phyloP scores from a whole-genome alignment of 202 grass and related monocot species.

The Setaria italica region DNA sequence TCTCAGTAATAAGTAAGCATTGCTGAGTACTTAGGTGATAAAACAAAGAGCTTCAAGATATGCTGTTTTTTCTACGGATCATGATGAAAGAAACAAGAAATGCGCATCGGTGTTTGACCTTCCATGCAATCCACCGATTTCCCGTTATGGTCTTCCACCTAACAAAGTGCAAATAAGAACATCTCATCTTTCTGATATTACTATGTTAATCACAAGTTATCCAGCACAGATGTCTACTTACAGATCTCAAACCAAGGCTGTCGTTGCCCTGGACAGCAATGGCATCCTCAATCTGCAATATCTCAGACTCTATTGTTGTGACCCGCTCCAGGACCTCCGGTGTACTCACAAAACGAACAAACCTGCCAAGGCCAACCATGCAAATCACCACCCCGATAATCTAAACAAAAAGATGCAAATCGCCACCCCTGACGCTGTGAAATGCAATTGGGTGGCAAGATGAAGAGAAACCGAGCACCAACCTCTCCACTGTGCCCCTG shows the following conservation, averaged over 20 bases:
- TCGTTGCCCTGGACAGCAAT: constrained; percentile 77
- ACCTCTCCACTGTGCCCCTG: constrained; percentile 88
- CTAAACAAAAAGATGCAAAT: constrained; percentile 2
- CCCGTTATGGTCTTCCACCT: constrained; percentile 65
- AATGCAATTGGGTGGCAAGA: constrained; percentile 3
- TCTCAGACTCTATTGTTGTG: constrained; percentile 87
- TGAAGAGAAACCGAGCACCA: not conserved
- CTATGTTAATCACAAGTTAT: not conserved
- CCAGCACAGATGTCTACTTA: constrained; percentile 41
- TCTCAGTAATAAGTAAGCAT: not conserved
- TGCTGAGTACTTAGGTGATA: not conserved
- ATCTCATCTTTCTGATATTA: constrained; percentile 29
- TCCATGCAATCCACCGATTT: constrained; percentile 55
- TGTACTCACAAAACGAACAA: constrained; percentile 97
- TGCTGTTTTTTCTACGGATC: not conserved
- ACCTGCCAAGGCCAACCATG: constrained; percentile 56
- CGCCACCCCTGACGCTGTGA: not conserved
- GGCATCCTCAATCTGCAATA: constrained; percentile 87
- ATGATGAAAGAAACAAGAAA: constrained; percentile 29
- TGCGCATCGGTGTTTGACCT: constrained; percentile 46
- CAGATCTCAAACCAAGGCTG: constrained; percentile 60
- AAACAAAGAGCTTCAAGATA: constrained; percentile 3
- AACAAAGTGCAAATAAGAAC: constrained; percentile 48
- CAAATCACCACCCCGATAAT: constrained; percentile 9
- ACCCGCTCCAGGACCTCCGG: constrained; percentile 94